Percentiles rank a stretch among this genome's conserved stretches.
Conservation (phyloP, 2,329 filamentous ascomycete genomes). For the Cyclaneusma minus region DNA sequence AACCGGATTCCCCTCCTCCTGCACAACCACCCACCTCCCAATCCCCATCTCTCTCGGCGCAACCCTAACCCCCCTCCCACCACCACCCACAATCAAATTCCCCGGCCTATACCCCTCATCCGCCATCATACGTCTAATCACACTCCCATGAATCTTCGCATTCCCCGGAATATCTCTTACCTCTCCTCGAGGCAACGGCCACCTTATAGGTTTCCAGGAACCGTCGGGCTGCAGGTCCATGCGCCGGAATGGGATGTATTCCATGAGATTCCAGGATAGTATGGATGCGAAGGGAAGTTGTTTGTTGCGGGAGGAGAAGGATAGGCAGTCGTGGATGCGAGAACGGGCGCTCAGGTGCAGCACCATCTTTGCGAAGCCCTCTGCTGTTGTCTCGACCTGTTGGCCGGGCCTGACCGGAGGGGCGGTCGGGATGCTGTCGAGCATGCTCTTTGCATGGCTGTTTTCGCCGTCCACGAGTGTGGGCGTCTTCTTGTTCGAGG, state of each 20-base stretch:
- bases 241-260: slow-evolving; percentile 43
- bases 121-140: slow-evolving; percentile 37
- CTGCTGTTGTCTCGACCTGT: not conserved
- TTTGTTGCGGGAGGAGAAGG: slow-evolving; percentile 25
- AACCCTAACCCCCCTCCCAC: slow-evolving; percentile 35
- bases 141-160: slow-evolving; percentile 39
- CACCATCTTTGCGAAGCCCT: too few species aligned
- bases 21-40: slow-evolving; percentile 34
- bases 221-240: slow-evolving; percentile 44
- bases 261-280: slow-evolving; percentile 43
- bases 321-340: slow-evolving; percentile 36
- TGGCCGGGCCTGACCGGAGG: too few species aligned
- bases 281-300: slow-evolving; percentile 24
- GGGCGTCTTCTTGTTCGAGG: not conserved
- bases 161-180: slow-evolving; percentile 40
- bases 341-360: too few species aligned
- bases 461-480: not conserved
- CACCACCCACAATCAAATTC: slow-evolving; percentile 44
- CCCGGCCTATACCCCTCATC: slow-evolving; percentile 37
- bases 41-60: slow-evolving; percentile 35
- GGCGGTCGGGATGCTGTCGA: not conserved
- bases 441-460: not conserved
- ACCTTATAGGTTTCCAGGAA: slow-evolving; percentile 42
- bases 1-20: slow-evolving; percentile 32
- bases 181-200: slow-evolving; percentile 45